Base-by-base conservation (phyloP, 106 monocot species). In the Hemerocallis citrina region DNA sequence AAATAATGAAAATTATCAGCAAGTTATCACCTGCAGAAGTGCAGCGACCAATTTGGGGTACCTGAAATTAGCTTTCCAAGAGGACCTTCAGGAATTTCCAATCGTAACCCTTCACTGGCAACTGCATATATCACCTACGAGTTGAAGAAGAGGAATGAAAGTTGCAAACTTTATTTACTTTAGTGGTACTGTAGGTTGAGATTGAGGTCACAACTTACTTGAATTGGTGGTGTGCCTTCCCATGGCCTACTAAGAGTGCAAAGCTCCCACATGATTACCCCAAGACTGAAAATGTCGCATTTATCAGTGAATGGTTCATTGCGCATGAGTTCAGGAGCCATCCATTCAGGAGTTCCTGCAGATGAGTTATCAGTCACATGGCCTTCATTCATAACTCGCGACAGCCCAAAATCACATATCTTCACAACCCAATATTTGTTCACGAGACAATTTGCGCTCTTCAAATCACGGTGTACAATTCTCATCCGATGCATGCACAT, bases 251-350 rank as follows among this genome's bases (percentile, higher is more conserved):
- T 77, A 39, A 99, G 73, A 52, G 92, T 99, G 68, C 82, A 99
- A 57, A 99, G 92, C 72, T 99, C 98, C 98, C 98, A 99, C 67
- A 99, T 88, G 28, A 99, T 82, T 36, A 99, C 98, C n/a, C 98
- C 98, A 32, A 99, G 75, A 67, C 92, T 99, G 67, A 99, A 99
- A 61, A 99, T 85, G 52, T 99, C 98, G 47, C 98, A 99, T 55
- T 99, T 92, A 52, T 92, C 88, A 5, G 85, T 85, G 57, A 99
- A 82, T 15, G 92, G 77, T 55, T 99, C 92, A 32, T 88, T 88
- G 34, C 92, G 79, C 49, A 99, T 99, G 35, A 99, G 85, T 34
- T 99, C 98, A 27, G 98, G 98, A 56, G 98, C 91, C 98, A 99
- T 99, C 98, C 98, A 99, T 74, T 99, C 98, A 4, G 98, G 98